A percentile compares a stretch with the other conserved stretches of the same genome.
phyloP scores from a whole-genome alignment of 2,329 filamentous ascomycete species.

The Diaporthe destruens region DNA sequence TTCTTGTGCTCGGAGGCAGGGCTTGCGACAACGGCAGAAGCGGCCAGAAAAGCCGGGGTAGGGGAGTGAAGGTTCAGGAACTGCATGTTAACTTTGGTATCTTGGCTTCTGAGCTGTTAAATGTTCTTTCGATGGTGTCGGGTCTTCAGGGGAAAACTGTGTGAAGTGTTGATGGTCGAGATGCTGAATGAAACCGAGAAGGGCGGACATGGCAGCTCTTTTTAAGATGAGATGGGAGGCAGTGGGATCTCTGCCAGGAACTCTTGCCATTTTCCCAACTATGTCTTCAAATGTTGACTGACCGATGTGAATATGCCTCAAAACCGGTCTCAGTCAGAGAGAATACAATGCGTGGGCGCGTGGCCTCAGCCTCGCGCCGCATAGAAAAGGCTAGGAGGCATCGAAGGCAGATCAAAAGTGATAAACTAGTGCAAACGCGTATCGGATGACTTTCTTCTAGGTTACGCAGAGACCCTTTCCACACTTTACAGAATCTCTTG shows the following conservation, averaged over 20 bases:
- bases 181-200: neutral
- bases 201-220: neutral
- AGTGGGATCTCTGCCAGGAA: neutral
- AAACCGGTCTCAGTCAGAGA: too few relatives aligned
- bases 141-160: neutral
- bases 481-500: too few relatives aligned
- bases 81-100: neutral
- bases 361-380: too few relatives aligned
- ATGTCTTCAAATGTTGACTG: neutral
- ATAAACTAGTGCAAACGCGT: too few relatives aligned
- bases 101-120: neutral
- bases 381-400: too few relatives aligned
- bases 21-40: conserved; percentile 8
- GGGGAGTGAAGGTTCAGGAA: neutral
- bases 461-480: too few relatives aligned
- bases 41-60: neutral
- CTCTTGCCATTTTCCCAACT: neutral
- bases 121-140: neutral
- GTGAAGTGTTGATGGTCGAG: neutral
- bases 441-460: too few relatives aligned
- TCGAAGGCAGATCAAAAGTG: too few relatives aligned
- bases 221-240: neutral
- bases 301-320: neutral
- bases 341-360: too few relatives aligned
- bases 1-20: conserved; percentile 15